Evolutionary conservation across 495 filamentous ascomycete species (phyloP).

Genomic region (Lasiosphaeria hispida): DNA sequence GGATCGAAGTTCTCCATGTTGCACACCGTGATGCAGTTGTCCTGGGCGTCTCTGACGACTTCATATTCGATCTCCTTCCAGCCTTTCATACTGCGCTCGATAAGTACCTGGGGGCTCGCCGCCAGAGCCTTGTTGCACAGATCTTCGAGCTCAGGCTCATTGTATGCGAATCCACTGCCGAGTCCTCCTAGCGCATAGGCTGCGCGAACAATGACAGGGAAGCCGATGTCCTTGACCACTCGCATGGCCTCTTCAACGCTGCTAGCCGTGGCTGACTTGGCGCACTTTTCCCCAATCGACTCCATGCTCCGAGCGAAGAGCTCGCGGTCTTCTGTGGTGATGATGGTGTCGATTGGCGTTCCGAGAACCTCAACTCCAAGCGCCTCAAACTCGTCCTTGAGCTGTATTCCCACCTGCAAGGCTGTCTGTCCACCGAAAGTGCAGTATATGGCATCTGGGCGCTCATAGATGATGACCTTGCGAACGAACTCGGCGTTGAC

Average conservation of each 20-base stretch:
- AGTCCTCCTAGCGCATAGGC: constrained; percentile 95
- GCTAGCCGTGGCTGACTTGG: constrained; percentile 90
- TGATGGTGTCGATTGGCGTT: constrained; percentile 96
- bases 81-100: constrained; percentile 98
- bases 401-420: constrained; percentile 88
- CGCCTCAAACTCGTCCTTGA: constrained; percentile 90
- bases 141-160: constrained; percentile 80
- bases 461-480: constrained; percentile 90
- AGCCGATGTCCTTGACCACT: constrained; percentile 85
- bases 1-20: constrained; percentile 99
- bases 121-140: constrained; percentile 95
- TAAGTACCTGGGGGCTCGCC: constrained; percentile 90
- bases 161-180: constrained; percentile 91
- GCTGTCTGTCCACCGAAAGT: constrained; percentile 97
- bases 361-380: constrained; percentile 92
- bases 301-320: constrained; percentile 98
- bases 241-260: constrained; percentile 79
- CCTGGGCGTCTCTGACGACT: constrained; percentile 89
- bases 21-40: constrained; percentile 99
- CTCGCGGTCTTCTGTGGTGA: constrained; percentile 96
- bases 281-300: constrained; percentile 95
- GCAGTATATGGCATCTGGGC: constrained; percentile 92
- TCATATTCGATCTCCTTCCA: constrained; percentile 99
- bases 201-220: constrained; percentile 94
- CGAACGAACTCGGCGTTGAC: constrained; percentile 97